These are phyloP conservation scores for Raphanus hybrid DNA, from an alignment of 441 rosid genomes.

Conservation along the genomic window DNA sequence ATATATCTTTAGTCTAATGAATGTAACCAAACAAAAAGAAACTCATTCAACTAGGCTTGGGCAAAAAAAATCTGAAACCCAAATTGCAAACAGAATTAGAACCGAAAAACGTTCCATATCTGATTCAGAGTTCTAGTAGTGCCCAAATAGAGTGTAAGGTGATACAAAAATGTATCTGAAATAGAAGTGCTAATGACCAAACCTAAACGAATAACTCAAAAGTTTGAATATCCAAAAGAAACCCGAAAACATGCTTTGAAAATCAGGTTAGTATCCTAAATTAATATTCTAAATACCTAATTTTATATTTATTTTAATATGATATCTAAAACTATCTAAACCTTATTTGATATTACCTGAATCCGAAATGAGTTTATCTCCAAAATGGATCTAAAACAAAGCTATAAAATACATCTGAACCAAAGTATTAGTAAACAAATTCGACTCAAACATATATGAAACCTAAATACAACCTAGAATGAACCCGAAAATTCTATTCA, in stretches of 20 bases:
- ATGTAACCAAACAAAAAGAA: neutral
- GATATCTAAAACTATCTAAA: too few relatives aligned
- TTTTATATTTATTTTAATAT: too few relatives aligned
- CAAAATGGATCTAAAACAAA: neutral
- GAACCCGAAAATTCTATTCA: neutral
- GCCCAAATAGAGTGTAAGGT: too few relatives aligned
- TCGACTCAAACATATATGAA: neutral
- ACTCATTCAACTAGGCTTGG: too few relatives aligned
- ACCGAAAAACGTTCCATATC: neutral
- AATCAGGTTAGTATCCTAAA: neutral
- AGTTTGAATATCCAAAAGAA: neutral
- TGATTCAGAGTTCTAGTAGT: too few relatives aligned
- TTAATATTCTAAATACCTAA: neutral
- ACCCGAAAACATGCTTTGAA: neutral
- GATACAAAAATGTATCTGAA: too few relatives aligned
- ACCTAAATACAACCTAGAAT: neutral
- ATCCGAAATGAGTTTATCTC: neutral
- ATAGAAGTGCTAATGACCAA: too few relatives aligned
- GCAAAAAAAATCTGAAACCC: slow-evolving; percentile 18
- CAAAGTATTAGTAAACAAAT: neutral
- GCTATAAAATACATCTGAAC: neutral
- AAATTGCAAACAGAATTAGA: neutral
- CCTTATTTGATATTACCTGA: too few relatives aligned
- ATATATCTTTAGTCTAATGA: neutral
- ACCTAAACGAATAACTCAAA: neutral